Evolutionary conservation across 768 basidiomycete species (phyloP).

Genomic region (Pleurotus pulmonarius): DNA sequence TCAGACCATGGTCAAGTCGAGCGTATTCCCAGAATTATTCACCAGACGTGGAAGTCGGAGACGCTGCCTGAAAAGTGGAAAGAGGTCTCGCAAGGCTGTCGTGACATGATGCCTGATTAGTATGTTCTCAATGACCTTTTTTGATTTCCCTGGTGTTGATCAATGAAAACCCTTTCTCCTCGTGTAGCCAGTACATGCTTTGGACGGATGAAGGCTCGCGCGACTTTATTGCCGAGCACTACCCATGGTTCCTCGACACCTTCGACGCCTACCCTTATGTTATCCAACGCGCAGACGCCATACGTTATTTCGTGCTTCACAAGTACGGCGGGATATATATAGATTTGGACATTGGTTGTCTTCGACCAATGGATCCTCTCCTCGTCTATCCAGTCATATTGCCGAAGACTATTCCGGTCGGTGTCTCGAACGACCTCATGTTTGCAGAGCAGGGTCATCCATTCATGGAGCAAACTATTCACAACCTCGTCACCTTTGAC

Average conservation of each 20-base stretch:
- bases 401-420: constrained; percentile 94
- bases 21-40: constrained; percentile 86
- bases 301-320: constrained; percentile 97
- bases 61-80: constrained; percentile 81
- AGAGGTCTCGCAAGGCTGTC: constrained; percentile 76
- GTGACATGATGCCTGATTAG: constrained; percentile 95
- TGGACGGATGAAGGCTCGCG: constrained; percentile 95
- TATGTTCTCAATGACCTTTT: constrained; percentile 38
- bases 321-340: constrained; percentile 94
- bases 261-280: constrained; percentile 89
- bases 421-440: constrained; percentile 97
- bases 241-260: constrained; percentile 90
- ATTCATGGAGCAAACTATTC: constrained; percentile 90
- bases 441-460: constrained; percentile 82
- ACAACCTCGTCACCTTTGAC: constrained; percentile 88
- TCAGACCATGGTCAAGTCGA: constrained; percentile 60
- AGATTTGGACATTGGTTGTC: constrained; percentile 95
- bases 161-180: constrained; percentile 9
- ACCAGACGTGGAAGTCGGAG: constrained; percentile 98
- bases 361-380: constrained; percentile 81
- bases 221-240: constrained; percentile 83
- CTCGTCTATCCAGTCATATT: constrained; percentile 85
- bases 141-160: constrained; percentile 10
- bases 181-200: constrained; percentile 83
- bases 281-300: constrained; percentile 95